Percentiles rank a stretch among this genome's conserved stretches.
phyloP scores from a whole-genome alignment of 2,329 filamentous ascomycete species.

The Arthroderma sp. region DNA sequence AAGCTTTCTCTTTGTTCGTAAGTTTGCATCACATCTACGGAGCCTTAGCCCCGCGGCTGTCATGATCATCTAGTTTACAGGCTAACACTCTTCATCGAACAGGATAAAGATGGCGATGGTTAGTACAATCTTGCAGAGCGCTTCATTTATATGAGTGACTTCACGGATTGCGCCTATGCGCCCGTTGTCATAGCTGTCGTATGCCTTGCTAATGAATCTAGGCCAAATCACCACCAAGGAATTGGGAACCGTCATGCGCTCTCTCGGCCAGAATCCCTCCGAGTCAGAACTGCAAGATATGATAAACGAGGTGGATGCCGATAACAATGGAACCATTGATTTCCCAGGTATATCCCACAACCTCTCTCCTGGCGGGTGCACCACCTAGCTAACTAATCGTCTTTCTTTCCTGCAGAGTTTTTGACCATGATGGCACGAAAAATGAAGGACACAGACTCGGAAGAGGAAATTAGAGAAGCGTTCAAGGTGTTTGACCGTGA shows the following conservation, averaged over 20 bases:
- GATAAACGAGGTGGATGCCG: constrained; percentile 87
- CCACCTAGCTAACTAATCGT: background rate
- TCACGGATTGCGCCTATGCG: background rate
- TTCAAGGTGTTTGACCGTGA: constrained; percentile 87
- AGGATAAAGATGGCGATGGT: constrained; percentile 91
- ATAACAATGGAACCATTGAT: constrained; percentile 87
- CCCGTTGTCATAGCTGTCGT: constrained; percentile 1
- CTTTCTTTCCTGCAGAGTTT: constrained; percentile 49
- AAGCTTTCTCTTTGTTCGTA: constrained; percentile 99
- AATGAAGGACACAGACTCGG: constrained; percentile 87
- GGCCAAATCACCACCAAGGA: constrained; percentile 89
- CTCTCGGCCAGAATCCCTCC: constrained; percentile 76
- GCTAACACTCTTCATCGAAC: constrained; percentile 9
- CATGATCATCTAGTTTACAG: too few species aligned
- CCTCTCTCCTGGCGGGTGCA: background rate
- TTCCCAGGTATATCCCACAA: constrained; percentile 56
- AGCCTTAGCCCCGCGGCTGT: constrained; percentile 2
- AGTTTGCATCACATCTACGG: constrained; percentile 34
- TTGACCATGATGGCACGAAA: constrained; percentile 89
- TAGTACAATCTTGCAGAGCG: constrained; percentile 34
- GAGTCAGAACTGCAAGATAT: constrained; percentile 85
- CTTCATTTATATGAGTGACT: background rate
- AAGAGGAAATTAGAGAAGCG: constrained; percentile 79
- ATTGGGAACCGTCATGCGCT: constrained; percentile 81
- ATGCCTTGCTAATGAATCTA: constrained; percentile 24